Evolutionary conservation across 2,329 filamentous ascomycete genomes (phyloP), one percentile per base, ranked within the genome.

Genomic region (Alternaria gansuensis): DNA sequence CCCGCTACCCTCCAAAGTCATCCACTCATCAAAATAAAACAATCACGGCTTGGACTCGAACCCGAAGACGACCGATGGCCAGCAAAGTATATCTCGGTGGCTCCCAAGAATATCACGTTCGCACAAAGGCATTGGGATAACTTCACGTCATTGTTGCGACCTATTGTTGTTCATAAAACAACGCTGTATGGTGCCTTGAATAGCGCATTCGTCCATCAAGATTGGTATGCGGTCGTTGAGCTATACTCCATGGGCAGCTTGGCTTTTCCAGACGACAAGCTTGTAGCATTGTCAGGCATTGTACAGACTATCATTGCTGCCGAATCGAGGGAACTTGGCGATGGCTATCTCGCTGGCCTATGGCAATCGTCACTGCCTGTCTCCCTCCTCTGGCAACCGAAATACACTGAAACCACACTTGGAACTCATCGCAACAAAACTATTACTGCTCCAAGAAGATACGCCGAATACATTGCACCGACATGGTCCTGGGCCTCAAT

Each of bases 401-500:
- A 36, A 8, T 17, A 29, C 4, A 43, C 17, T 8, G 5, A 37
- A 28, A 10, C 13, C 6, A 3, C 9, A n/a, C n/a, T 17, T 2
- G 4, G 6, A 10, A 2, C 6, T 8, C 8, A 21, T 21, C 6
- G 5, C 34, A 2, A 37, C 10, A 7, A 13, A 37, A 2, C 2
- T 8, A 0, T n/a, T 21, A 4, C 2, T 37, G 34, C 21, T n/a
- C 9, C 29, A 10, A 10, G 3, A 8, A 37, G 36, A 13, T 39
- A 11, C 8, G 3, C 17, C 1, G 10, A 39, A 10, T 55, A 61
- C 7, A 23, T 56, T 8, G 65, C 63, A 17, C 64, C 65, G 2
- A 58, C 55, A 7, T 68, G 64, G 62, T 62, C 62, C n/a, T 65
- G 59, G 65, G 65, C 62, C 5, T 63, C 59, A 3, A 26, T 66